A percentile compares a stretch with the other conserved stretches of the same genome.
These are phyloP conservation scores for Sugiyamaella boreocaroliniensis DNA, from an alignment of 805 yeast species.

Conservation along the genomic window DNA sequence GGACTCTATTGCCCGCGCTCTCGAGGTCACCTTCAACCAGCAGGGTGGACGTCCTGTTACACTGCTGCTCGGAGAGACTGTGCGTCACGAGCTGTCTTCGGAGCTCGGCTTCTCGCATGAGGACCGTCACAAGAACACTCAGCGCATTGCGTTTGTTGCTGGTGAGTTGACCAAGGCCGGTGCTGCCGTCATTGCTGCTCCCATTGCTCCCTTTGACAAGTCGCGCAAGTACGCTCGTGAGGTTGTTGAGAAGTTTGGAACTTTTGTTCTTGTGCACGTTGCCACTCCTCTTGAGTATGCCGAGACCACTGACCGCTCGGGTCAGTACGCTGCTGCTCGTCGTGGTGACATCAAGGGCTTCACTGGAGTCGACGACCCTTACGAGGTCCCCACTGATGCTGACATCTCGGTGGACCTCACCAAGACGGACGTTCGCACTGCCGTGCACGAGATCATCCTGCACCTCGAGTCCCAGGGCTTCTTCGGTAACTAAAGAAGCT, in stretches of 20 bases:
- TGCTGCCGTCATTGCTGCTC: constrained; percentile 75
- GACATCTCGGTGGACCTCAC: constrained; percentile 52
- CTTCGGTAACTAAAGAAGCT: constrained; percentile 39
- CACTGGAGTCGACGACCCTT: constrained; percentile 43
- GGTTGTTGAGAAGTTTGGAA: constrained; percentile 42
- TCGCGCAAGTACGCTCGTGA: constrained; percentile 40
- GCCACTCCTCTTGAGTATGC: constrained; percentile 43
- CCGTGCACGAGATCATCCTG: constrained; percentile 66
- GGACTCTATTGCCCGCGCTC: constrained; percentile 68
- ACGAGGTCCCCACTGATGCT: constrained; percentile 44
- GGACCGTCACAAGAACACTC: constrained; percentile 37
- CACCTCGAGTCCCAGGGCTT: constrained; percentile 79
- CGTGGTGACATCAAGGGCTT: constrained; percentile 42
- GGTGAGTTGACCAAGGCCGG: constrained; percentile 83
- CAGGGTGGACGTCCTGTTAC: constrained; percentile 78
- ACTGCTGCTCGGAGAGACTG: constrained; percentile 43
- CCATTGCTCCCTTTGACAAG: constrained; percentile 41
- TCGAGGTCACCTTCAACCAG: constrained; percentile 87
- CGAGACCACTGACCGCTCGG: constrained; percentile 44
- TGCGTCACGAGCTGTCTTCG: constrained; percentile 34
- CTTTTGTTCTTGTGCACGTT: constrained; percentile 47
- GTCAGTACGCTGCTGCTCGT: constrained; percentile 42
- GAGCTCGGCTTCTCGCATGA: constrained; percentile 37
- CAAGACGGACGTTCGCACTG: constrained; percentile 54
- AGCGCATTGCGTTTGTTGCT: constrained; percentile 54